Conservation (phyloP, 2,329 filamentous ascomycete species). For the Elsinoe australis region DNA sequence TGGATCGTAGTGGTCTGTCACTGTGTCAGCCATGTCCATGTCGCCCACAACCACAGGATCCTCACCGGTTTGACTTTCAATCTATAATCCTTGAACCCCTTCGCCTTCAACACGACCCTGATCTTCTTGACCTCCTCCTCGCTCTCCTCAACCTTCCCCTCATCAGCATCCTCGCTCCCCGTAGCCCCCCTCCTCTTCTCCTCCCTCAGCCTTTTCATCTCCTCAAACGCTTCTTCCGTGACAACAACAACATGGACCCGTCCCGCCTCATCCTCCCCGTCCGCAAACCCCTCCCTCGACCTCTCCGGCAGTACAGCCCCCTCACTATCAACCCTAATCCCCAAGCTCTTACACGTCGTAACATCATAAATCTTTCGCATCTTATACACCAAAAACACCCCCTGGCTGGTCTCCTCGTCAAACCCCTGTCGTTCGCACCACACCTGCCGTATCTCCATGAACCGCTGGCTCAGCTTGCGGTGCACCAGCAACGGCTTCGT, state of each 20-base stretch:
- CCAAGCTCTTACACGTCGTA: constrained; percentile 64
- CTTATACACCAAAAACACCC: constrained; percentile 73
- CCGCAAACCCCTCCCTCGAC: constrained; percentile 44
- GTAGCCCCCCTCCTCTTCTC: constrained; percentile 19
- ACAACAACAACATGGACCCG: constrained; percentile 70
- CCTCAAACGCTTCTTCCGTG: constrained; percentile 56
- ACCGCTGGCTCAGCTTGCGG: constrained; percentile 57
- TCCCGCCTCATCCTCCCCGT: constrained; percentile 43
- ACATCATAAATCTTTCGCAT: constrained; percentile 63
- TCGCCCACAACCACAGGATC: constrained; percentile 18
- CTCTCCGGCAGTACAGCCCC: constrained; percentile 34
- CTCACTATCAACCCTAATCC: constrained; percentile 45
- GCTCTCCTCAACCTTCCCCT: constrained; percentile 20
- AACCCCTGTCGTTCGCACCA: constrained; percentile 62
- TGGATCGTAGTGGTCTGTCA: constrained; percentile 50
- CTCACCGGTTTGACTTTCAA: constrained; percentile 43
- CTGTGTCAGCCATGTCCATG: too few species aligned
- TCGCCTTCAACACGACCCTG: constrained; percentile 46
- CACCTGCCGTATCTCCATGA: constrained; percentile 58
- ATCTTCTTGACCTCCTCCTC: constrained; percentile 31
- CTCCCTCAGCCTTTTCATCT: constrained; percentile 43
- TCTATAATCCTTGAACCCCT: constrained; percentile 44
- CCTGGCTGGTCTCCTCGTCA: constrained; percentile 41
- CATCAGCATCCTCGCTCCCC: constrained; percentile 16
- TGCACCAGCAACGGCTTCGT: constrained; percentile 56